phyloP scores from a whole-genome alignment of 805 yeast genomes.

The Wickerhamomyces kurtzmanii region DNA sequence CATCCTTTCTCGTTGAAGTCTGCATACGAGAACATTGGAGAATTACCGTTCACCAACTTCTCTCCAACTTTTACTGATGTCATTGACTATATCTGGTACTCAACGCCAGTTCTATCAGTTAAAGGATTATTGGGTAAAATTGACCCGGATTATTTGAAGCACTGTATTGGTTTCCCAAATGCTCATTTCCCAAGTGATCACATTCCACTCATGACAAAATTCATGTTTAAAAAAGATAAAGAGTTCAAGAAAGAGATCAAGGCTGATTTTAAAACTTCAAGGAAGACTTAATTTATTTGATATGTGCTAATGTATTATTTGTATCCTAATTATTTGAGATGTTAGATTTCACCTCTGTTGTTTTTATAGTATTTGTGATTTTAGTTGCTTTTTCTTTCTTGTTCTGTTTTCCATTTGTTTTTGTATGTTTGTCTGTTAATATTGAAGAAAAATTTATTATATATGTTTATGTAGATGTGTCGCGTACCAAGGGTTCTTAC shows the following conservation, averaged over 20 bases:
- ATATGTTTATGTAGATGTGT: no score
- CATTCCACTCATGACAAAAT: constrained; percentile 66
- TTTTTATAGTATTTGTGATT: no score
- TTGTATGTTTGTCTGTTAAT: no score
- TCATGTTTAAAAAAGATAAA: constrained; percentile 48
- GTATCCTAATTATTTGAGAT: no score
- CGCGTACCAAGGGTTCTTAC: no score
- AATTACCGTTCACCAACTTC: constrained; percentile 88
- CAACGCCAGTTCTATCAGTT: constrained; percentile 72
- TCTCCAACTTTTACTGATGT: constrained; percentile 90
- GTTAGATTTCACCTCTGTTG: no score
- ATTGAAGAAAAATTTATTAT: no score
- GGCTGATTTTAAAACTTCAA: constrained; percentile 4
- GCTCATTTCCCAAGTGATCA: constrained; percentile 92
- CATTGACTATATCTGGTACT: constrained; percentile 93
- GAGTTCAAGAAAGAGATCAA: constrained; percentile 3
- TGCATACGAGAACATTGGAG: constrained; percentile 77
- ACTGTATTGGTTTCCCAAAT: constrained; percentile 87
- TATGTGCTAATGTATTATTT: not conserved
- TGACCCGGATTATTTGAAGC: constrained; percentile 66
- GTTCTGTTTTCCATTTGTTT: no score
- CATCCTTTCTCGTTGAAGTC: constrained; percentile 78
- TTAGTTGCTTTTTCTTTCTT: no score
- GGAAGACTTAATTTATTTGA: constrained; percentile 6
- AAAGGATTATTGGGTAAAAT: constrained; percentile 80